Conservation (phyloP, 257 asterid genomes). For the Fraxinus americana region DNA sequence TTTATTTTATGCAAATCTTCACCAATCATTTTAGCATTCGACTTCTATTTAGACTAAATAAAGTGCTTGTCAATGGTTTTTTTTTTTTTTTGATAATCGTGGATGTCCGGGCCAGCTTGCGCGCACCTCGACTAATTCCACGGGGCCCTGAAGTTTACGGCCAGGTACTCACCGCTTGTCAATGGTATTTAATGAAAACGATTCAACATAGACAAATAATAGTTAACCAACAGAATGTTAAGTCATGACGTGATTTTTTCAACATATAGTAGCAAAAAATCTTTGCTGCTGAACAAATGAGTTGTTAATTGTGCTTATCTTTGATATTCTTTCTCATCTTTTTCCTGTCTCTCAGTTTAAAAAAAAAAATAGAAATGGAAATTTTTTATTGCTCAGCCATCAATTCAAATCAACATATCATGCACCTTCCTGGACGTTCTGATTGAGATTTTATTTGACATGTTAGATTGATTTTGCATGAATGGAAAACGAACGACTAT, state of each 20-base stretch:
- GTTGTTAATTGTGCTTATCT: background rate
- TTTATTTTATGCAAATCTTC: background rate
- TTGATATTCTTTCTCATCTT: background rate
- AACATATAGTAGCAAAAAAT: background rate
- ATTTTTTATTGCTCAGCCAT: background rate
- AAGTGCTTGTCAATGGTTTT: too few species aligned
- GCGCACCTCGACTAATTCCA: too few species aligned
- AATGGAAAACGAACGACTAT: background rate
- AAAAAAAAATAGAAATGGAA: background rate
- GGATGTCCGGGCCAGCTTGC: too few species aligned
- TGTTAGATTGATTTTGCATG: background rate
- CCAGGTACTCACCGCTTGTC: too few species aligned
- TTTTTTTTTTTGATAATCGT: too few species aligned
- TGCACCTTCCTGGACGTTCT: background rate
- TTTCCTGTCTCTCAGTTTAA: background rate
- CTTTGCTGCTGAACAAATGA: background rate
- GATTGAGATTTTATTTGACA: background rate
- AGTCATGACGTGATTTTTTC: background rate
- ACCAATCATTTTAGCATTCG: background rate
- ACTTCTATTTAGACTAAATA: conserved; percentile 1
- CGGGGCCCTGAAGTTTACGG: too few species aligned
- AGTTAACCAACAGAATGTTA: background rate
- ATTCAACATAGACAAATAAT: background rate
- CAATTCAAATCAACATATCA: too few species aligned
- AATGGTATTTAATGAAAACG: background rate